phyloP scores from a whole-genome alignment of 257 asterid species.

The Mitragyna speciosa region DNA sequence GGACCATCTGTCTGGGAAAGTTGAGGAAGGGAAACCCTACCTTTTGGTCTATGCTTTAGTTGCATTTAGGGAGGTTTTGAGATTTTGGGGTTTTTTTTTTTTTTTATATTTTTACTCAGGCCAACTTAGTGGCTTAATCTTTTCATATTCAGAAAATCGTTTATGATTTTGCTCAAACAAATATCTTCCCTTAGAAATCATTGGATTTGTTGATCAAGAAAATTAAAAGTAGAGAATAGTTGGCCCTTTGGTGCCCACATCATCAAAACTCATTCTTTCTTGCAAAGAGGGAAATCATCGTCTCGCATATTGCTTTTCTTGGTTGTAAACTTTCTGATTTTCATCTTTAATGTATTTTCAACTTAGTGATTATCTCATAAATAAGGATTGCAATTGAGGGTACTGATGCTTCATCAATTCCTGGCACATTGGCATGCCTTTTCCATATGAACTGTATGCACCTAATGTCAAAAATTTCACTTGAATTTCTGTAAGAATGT shows the following conservation, averaged over 20 bases:
- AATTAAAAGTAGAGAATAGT: neutral
- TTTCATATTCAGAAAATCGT: neutral
- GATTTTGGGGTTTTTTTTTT: neutral
- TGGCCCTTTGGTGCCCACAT: neutral
- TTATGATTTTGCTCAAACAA: neutral
- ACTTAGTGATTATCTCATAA: neutral
- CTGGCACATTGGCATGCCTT: neutral
- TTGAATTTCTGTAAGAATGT: neutral
- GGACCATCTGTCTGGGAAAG: constrained; percentile 14
- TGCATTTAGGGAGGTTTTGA: neutral
- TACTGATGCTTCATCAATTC: neutral
- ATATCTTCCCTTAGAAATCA: neutral
- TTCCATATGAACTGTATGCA: neutral
- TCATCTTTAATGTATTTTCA: neutral
- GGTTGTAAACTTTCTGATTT: neutral
- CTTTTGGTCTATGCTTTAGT: constrained; percentile 6
- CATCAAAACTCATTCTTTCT: neutral
- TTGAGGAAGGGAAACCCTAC: constrained; percentile 19
- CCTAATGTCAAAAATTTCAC: neutral
- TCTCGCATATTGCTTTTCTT: neutral
- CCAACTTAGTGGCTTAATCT: neutral
- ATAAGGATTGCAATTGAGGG: neutral
- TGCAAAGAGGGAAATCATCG: constrained; percentile 1
- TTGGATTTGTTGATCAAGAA: neutral
- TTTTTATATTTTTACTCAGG: neutral